phyloP scores from a whole-genome alignment of 192 early-diverging fungal genomes.

The Obelidium mucronatum region DNA sequence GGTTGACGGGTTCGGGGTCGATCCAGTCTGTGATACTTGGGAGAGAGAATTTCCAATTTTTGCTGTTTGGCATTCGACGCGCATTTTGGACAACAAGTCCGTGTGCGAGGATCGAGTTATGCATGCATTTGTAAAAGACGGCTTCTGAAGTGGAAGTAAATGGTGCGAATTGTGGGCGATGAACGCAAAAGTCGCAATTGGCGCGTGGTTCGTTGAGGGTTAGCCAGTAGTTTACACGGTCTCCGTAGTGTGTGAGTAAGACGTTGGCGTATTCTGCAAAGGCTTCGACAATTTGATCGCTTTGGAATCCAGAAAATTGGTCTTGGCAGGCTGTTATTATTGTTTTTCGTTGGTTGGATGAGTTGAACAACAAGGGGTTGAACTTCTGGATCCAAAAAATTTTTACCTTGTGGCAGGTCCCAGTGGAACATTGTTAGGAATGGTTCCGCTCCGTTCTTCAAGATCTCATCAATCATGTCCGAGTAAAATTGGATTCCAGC shows the following conservation, averaged over 20 bases:
- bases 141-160: conserved; percentile 9
- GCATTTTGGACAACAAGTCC: conserved; percentile 36
- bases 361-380: neutral
- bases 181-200: conserved; percentile 40
- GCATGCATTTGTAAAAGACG: conserved; percentile 18
- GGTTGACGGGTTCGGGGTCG: conserved; percentile 8
- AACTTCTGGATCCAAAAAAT: neutral
- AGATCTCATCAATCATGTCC: conserved; percentile 38
- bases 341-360: neutral
- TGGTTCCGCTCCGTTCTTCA: conserved; percentile 33
- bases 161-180: conserved; percentile 14
- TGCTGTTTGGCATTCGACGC: conserved; percentile 21
- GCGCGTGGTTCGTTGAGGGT: conserved; percentile 50
- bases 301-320: conserved; percentile 27
- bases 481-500: conserved; percentile 40
- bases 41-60: conserved; percentile 35
- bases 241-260: conserved; percentile 36
- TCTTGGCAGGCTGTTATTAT: conserved; percentile 36
- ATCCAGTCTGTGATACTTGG: conserved; percentile 35
- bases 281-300: conserved; percentile 38
- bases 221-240: conserved; percentile 41
- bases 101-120: conserved; percentile 30
- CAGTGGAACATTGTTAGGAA: conserved; percentile 46
- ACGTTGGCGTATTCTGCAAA: conserved; percentile 44
- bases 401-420: conserved; percentile 37